Percentiles rank a stretch among this genome's conserved stretches.
These are phyloP conservation scores for Purpureocillium lavendulum DNA, from an alignment of 2,329 filamentous ascomycete species.

Conservation along the genomic window DNA sequence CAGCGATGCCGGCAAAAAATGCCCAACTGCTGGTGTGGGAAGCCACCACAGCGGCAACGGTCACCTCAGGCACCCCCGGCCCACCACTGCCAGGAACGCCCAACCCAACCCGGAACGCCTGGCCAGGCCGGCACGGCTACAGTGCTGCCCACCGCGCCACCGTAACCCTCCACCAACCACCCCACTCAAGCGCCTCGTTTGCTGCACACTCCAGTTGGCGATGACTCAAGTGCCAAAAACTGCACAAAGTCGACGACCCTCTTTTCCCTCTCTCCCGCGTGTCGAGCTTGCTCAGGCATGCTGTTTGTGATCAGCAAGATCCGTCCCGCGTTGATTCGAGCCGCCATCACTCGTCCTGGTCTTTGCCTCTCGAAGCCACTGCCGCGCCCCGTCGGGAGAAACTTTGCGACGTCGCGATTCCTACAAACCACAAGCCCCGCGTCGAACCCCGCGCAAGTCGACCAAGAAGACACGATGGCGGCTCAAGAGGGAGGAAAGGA, in stretches of 20 bases:
- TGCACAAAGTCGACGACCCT: constrained; percentile 5
- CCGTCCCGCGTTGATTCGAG: neutral
- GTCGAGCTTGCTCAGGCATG: constrained; percentile 8
- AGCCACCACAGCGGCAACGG: too few relatives aligned
- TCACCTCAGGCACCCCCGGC: too few relatives aligned
- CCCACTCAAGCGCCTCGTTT: constrained; percentile 6
- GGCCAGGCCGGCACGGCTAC: too few relatives aligned
- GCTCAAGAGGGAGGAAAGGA: constrained; percentile 31
- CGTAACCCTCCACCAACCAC: neutral
- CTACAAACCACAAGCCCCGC: neutral
- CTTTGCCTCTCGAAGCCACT: neutral
- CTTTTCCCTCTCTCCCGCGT: constrained; percentile 2
- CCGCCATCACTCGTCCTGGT: neutral
- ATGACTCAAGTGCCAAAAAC: constrained; percentile 5
- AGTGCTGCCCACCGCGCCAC: constrained; percentile 1
- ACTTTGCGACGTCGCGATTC: neutral
- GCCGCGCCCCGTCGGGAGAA: neutral
- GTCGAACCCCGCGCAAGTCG: too few relatives aligned
- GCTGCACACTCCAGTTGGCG: constrained; percentile 5
- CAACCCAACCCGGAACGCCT: neutral
- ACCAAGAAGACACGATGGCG: constrained; percentile 18
- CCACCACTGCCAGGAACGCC: too few relatives aligned
- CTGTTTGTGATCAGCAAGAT: constrained; percentile 9
- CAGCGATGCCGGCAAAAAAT: too few relatives aligned
- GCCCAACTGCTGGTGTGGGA: too few relatives aligned